Base-by-base conservation (phyloP, 768 basidiomycete genomes). In the Kwoniella newhampshirensis region DNA sequence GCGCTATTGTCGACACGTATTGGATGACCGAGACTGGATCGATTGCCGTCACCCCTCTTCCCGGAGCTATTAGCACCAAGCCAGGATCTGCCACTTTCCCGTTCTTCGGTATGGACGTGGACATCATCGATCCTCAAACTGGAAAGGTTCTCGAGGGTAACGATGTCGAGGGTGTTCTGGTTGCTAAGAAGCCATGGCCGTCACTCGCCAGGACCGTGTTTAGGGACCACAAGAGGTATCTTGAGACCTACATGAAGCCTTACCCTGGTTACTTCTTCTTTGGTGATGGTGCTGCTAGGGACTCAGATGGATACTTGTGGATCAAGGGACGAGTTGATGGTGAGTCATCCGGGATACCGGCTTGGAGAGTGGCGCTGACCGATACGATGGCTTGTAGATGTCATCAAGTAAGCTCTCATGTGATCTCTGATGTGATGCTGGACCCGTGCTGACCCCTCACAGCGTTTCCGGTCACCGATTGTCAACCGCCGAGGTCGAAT, bases 21-120 rank as follows among this genome's bases (percentile, higher is more conserved):
- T 87, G 86, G 90, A 93, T 97, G 82, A 99, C 96, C 0, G 94
- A 99, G 80, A 98, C 96, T 0, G 96, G 96, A 51, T 90, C 88
- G 1, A 93, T 96, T 76, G 86, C 92, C 51, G 83, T 99, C 56
- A 91, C 93, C 0, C 94, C 94, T 1, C 86, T 97, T 81, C 54
- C 94, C 26, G 94, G 96, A 59, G 93, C 92, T 5, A 87, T 96
- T 64, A 84, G 89, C 77, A 93, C 92, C 49, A 98, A 98, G 80
- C 90, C 94, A 21, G 96, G 96, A 41, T 85, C 90, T 0, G 94
- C 96, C 6, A 97, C 94, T 4, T 90, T 98, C 47, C 96, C 96
- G 15, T 98, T 98, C 87, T 93, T 96, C 72, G 94, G 96, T 49
- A 88, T 92, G 59, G 86, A 91, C 70, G 82, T 91, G 27, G 89